A percentile compares a stretch with the other conserved stretches of the same genome.
Conservation (phyloP, 768 basidiomycete species). For the Rhizopogon vesiculosus region DNA sequence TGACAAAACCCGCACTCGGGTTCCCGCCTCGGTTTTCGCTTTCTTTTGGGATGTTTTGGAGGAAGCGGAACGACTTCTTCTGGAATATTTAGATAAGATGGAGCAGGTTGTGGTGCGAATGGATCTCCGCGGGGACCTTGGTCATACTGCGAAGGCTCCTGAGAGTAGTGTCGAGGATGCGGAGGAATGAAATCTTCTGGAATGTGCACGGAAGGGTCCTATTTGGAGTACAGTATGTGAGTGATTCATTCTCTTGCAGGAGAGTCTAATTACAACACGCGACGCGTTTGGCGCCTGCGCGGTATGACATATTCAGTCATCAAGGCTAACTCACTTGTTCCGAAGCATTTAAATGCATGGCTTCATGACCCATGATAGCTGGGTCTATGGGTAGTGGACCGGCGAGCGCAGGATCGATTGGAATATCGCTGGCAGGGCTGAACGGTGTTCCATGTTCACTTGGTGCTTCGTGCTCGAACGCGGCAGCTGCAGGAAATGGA, state of each 20-base stretch:
- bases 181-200: constrained; percentile 23
- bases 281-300: constrained; percentile 52
- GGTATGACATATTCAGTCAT: constrained; percentile 12
- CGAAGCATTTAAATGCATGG: constrained; percentile 7
- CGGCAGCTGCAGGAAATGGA: constrained; percentile 39
- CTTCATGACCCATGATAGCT: constrained; percentile 32
- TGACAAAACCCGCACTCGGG: constrained; percentile 75
- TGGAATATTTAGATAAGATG: constrained; percentile 46
- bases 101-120: constrained; percentile 62
- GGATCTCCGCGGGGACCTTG: constrained; percentile 81
- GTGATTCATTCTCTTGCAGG: constrained; percentile 8
- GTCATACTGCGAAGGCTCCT: constrained; percentile 48
- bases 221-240: constrained; percentile 13
- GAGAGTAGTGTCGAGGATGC: constrained; percentile 19
- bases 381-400: constrained; percentile 47
- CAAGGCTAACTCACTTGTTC: constrained; percentile 34
- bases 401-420: constrained; percentile 76
- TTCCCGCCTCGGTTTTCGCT: constrained; percentile 47
- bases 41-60: constrained; percentile 44
- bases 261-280: constrained; percentile 48
- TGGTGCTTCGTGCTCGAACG: constrained; percentile 50
- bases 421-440: constrained; percentile 60
- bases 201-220: constrained; percentile 21
- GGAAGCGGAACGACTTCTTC: constrained; percentile 36
- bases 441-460: constrained; percentile 58